Base-by-base conservation (phyloP, 805 yeast species). In the Saturnispora ahearnii region DNA sequence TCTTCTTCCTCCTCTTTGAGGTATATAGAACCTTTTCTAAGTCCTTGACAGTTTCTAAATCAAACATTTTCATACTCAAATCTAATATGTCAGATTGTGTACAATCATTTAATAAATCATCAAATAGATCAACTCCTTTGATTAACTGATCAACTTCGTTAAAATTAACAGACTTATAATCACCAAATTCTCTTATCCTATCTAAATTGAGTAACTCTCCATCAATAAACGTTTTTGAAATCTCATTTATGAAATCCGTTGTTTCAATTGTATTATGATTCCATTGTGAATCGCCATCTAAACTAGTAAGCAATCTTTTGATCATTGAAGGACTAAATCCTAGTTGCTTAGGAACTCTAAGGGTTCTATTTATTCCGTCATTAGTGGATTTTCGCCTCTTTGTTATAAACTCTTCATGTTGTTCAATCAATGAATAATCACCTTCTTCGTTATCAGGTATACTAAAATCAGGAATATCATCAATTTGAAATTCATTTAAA, bases 31-130 rank as follows among this genome's bases (percentile, higher is more conserved):
- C 46, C 5, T 41, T 40, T 29, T 55, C 54, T 15, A 49, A 45
- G 12, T 43, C 51, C 41, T 45, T 51, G 6, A 50, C 50, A 18
- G 38, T 44, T 41, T 55, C 55, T 10, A 54, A 36, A 46, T 57
- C 57, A 33, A 51, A 55, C 8, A 50, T 33, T 22, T 48, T 30
- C 24, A 55, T 30, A 5, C 48, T 52, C n/a, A 50, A 33, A 38
- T 53, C 41, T 1, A 57, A 28, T 3, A 55, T n/a, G 29, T 34
- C 43, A 10, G 41, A 30, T 13, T 45, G 34, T 24, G 64, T 50
- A 0, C 63, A 45, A 6, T 62, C 62, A 2, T 51, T 41, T 0
- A 65, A 58, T 21, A 59, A 47, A 43, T 55, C 40, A 22, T 36
- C 40, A 8, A 21, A 18, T 3, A 36, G 24, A 36, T 7, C 21